These are phyloP conservation scores for Alternaria infectoria DNA, from an alignment of 2,329 filamentous ascomycete species.

Conservation along the genomic window DNA sequence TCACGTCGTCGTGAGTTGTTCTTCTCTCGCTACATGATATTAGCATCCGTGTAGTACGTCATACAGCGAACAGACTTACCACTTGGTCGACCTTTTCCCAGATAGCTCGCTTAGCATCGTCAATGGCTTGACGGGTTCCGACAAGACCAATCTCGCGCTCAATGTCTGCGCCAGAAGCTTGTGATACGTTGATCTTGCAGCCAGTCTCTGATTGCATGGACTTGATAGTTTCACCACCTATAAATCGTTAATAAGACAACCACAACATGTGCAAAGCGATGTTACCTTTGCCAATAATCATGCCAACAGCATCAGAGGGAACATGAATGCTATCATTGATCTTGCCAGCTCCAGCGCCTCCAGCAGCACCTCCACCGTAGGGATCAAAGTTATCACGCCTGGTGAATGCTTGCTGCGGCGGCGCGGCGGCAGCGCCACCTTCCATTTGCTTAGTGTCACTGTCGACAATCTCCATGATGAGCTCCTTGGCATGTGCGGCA, in stretches of 20 bases:
- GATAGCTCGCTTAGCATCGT: slow-evolving; percentile 80
- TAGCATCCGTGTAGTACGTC: slow-evolving; percentile 10
- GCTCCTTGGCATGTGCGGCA: slow-evolving; percentile 78
- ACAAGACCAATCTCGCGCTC: slow-evolving; percentile 88
- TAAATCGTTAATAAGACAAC: slow-evolving; percentile 20
- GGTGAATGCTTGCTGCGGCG: slow-evolving; percentile 25
- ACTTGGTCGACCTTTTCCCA: slow-evolving; percentile 92
- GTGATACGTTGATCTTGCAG: slow-evolving; percentile 94
- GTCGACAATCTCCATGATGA: slow-evolving; percentile 93
- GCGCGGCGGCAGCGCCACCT: slow-evolving; percentile 29
- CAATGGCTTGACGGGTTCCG: slow-evolving; percentile 77
- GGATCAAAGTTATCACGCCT: slow-evolving; percentile 49
- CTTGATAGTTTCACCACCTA: slow-evolving; percentile 86
- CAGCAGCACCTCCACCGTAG: slow-evolving; percentile 49
- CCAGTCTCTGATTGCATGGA: slow-evolving; percentile 88
- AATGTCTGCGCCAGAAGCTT: slow-evolving; percentile 77
- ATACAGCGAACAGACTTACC: slow-evolving; percentile 59
- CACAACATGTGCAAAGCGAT: neutral
- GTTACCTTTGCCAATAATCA: slow-evolving; percentile 89
- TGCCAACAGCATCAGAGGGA: slow-evolving; percentile 88
- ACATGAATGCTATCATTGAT: slow-evolving; percentile 83
- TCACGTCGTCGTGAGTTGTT: slow-evolving; percentile 52
- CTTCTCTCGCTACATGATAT: slow-evolving; percentile 53
- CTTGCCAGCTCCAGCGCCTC: slow-evolving; percentile 56
- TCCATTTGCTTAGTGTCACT: slow-evolving; percentile 71